These are phyloP conservation scores for Stevia rebaudiana DNA, from an alignment of 140 eudicot species.

Conservation along the genomic window DNA sequence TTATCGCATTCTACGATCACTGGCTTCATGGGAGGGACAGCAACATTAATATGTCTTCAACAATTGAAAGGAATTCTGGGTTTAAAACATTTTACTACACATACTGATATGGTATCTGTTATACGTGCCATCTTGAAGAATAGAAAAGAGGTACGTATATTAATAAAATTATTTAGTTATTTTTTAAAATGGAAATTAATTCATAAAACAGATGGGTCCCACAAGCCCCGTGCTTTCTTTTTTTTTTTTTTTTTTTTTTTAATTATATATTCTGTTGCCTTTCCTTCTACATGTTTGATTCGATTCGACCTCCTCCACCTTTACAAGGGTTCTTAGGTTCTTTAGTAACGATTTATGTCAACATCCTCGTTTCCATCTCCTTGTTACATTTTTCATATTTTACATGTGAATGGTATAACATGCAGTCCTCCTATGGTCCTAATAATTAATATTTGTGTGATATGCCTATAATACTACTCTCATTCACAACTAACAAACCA, in stretches of 20 bases:
- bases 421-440: no score
- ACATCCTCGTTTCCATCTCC: neutral
- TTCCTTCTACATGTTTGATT: conserved; percentile 1
- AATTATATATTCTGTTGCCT: no score
- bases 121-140: conserved; percentile 41
- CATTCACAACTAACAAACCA: no score
- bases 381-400: no score
- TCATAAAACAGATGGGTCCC: neutral
- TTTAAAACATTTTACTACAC: conserved; percentile 60
- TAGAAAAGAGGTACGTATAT: conserved; percentile 47
- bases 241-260: neutral
- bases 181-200: no score
- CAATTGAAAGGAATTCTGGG: conserved; percentile 85
- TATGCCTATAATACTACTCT: no score
- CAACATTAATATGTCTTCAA: conserved; percentile 63
- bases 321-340: no score
- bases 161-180: no score
- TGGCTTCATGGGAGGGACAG: conserved; percentile 98
- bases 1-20: conserved; percentile 78
- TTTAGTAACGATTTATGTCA: no score
- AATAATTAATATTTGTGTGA: no score
- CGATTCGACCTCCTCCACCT: no score
- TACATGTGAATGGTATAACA: no score
- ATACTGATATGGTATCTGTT: conserved; percentile 60
- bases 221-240: neutral